Evolutionary conservation across 345 rosid species (phyloP).

Genomic region (Lepidium africanum): DNA sequence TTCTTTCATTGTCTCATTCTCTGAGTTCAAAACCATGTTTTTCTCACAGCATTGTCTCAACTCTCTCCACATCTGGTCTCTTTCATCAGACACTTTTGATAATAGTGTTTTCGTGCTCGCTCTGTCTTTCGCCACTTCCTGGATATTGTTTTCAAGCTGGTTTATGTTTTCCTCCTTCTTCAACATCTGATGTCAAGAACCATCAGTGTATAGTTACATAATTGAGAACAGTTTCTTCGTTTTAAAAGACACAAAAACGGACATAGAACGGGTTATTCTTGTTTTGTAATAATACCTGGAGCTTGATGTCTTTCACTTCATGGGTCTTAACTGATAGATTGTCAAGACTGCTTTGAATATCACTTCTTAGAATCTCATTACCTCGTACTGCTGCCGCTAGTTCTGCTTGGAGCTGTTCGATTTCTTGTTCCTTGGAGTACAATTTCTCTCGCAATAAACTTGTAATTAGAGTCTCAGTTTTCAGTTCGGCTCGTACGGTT

Average conservation of each 20-base stretch:
- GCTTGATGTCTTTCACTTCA: constrained; percentile 70
- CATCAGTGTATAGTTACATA: neutral
- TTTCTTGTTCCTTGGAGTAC: constrained; percentile 75
- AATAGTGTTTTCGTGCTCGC: constrained; percentile 41
- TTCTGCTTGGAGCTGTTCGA: constrained; percentile 81
- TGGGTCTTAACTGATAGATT: constrained; percentile 56
- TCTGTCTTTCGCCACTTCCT: constrained; percentile 57
- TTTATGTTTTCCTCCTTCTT: constrained; percentile 67
- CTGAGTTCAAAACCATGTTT: constrained; percentile 76
- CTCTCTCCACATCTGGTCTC: constrained; percentile 83
- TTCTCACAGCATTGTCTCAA: constrained; percentile 69
- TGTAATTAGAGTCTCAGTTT: constrained; percentile 67
- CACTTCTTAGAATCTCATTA: constrained; percentile 62
- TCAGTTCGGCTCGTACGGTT: constrained; percentile 47
- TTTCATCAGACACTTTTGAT: constrained; percentile 65
- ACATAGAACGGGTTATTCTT: neutral
- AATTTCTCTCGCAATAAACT: constrained; percentile 76
- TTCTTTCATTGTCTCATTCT: constrained; percentile 54
- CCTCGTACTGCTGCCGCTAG: constrained; percentile 76
- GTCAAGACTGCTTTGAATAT: constrained; percentile 66
- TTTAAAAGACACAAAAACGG: neutral
- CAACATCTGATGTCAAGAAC: constrained; percentile 39
- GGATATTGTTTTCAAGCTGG: constrained; percentile 47
- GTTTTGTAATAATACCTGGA: constrained; percentile 56
- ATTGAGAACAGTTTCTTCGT: neutral